Evolutionary conservation across 2,329 filamentous ascomycete species (phyloP), one percentile per base, ranked within the genome.

Genomic region (Lasiodiplodia sp.): DNA sequence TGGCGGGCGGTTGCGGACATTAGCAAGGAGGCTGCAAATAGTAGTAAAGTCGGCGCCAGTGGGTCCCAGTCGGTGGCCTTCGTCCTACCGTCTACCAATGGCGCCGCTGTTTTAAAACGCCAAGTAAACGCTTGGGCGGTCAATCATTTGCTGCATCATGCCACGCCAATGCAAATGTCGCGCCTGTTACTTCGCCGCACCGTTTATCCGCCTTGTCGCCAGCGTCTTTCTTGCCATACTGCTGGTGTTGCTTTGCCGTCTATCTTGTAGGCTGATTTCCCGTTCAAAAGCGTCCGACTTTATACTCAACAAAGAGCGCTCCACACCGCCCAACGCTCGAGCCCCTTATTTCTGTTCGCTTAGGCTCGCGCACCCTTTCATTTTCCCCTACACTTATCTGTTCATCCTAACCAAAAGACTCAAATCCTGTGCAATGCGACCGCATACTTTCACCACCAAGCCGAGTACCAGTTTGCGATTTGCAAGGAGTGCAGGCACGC

Each of bases 141-240:
- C 7, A 23, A 51, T 51, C 47, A 51, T 51, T 51, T 51, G 47
- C 47, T 51, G 47, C 47, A 51, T 51, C 47, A 51, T 51, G 47
- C 47, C 16, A 51, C 18, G 1, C 47, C 47, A 21, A 51, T 23
- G n/a, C 47, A 18, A 23, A 23, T 51, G n/a, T 10, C 47, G 7
- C 47, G 47, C 47, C 47, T 21, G 47, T 23, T 51, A 10, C 47
- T 51, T 10, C 47, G 47, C 47, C 47, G 47, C 47, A 51, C 16
- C 47, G 47, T 51, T 21, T 51, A 21, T 21, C 47, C 14, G 47
- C n/a, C 47, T 51, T 21, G 47, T 51, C 14, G 14, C 16, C n/a
- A 8, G 47, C n/a, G 14, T 21, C 47, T 51, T 18, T 23, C 4
- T 51, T 51, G 47, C 47, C 16, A 51, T 10, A 21, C 16, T 23